Evolutionary conservation across 352 stramenopile species (phyloP).

Genomic region (Aphanomyces astaci): DNA sequence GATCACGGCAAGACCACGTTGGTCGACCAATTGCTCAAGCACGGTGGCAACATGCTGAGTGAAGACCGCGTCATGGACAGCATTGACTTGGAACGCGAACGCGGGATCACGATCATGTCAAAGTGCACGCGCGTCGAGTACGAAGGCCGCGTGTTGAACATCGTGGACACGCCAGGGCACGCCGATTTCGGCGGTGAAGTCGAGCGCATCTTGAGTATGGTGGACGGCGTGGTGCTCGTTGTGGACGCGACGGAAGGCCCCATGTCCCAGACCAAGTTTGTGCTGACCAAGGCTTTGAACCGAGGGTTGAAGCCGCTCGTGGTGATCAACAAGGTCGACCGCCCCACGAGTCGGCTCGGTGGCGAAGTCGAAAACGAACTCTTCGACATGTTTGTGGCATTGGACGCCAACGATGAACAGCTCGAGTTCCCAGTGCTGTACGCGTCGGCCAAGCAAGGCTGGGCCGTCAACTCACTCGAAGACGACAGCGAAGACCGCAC

Average conservation of each 20-base stretch:
- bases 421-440: slow-evolving; percentile 96
- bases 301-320: slow-evolving; percentile 91
- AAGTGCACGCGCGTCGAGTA: slow-evolving; percentile 97
- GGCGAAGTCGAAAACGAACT: slow-evolving; percentile 95
- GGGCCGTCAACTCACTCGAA: slow-evolving; percentile 88
- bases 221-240: slow-evolving; percentile 95
- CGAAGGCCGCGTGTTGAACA: slow-evolving; percentile 91
- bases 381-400: slow-evolving; percentile 94
- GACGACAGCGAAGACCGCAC: slow-evolving; percentile 44
- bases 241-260: slow-evolving; percentile 95
- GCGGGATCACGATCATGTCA: slow-evolving; percentile 98
- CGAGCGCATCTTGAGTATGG: slow-evolving; percentile 95
- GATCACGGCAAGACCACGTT: slow-evolving; percentile 99
- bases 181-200: slow-evolving; percentile 99
- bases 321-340: slow-evolving; percentile 98
- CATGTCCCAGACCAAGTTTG: slow-evolving; percentile 99
- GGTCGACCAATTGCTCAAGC: slow-evolving; percentile 95
- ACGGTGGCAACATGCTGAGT: slow-evolving; percentile 84
- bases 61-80: slow-evolving; percentile 97
- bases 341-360: slow-evolving; percentile 83
- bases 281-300: slow-evolving; percentile 94
- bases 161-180: slow-evolving; percentile 97
- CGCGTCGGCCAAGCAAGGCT: slow-evolving; percentile 93
- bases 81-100: slow-evolving; percentile 96
- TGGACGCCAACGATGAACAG: slow-evolving; percentile 92